phyloP scores from a whole-genome alignment of 1,139 yeast genomes.

The Debaryomycetaceae sp. region DNA sequence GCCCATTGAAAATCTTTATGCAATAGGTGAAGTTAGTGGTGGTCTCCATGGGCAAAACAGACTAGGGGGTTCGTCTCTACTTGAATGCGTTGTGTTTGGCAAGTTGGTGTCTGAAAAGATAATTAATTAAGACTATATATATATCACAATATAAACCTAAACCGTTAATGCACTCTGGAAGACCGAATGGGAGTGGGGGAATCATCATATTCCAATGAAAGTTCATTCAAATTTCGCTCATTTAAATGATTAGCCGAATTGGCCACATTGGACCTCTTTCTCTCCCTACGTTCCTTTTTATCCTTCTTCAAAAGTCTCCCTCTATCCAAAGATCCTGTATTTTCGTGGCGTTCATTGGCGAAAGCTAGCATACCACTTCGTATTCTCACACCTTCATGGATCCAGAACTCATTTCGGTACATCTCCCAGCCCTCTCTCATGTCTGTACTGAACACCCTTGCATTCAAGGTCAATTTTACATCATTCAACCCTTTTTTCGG shows the following conservation, averaged over 20 bases:
- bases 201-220: conserved; percentile 3
- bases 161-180: background rate
- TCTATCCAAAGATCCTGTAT: conserved; percentile 14
- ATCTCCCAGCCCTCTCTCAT: conserved; percentile 94
- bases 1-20: conserved; percentile 23
- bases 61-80: conserved; percentile 35
- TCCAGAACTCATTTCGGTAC: conserved; percentile 92
- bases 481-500: conserved; percentile 45
- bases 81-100: conserved; percentile 41
- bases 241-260: conserved; percentile 14
- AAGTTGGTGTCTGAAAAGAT: conserved; percentile 4
- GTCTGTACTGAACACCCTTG: conserved; percentile 78
- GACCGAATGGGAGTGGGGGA: background rate
- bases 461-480: conserved; percentile 72
- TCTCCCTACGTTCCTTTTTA: conserved; percentile 33
- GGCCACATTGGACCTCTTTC: conserved; percentile 22
- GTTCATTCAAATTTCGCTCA: conserved; percentile 25
- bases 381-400: conserved; percentile 73
- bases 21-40: conserved; percentile 39
- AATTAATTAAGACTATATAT: background rate
- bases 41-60: conserved; percentile 40
- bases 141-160: no score
- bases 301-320: conserved; percentile 32
- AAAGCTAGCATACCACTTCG: conserved; percentile 44
- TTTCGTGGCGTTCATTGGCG: conserved; percentile 13